Evolutionary conservation across 1,139 yeast genomes (phyloP).

Genomic region (Geotrichum candidum): DNA sequence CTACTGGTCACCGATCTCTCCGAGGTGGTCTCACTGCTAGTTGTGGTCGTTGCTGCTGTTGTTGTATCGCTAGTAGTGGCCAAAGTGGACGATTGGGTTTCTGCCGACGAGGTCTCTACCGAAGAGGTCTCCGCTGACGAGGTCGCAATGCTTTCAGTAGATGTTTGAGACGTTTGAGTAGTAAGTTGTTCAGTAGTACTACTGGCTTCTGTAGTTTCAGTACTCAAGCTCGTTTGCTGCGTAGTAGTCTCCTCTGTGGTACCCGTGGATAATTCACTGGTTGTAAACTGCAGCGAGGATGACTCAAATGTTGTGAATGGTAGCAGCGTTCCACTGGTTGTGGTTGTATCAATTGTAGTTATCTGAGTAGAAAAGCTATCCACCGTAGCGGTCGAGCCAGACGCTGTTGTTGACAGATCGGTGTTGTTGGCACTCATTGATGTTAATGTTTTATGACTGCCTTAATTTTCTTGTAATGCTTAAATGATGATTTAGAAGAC

Average conservation of each 20-base stretch:
- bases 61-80: not conserved
- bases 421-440: not conserved
- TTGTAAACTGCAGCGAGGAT: not conserved
- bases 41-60: not conserved
- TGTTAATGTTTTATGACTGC: not conserved
- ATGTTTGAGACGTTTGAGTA: not conserved
- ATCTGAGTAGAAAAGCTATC: not conserved
- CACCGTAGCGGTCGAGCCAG: not conserved
- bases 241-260: not conserved
- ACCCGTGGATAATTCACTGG: not conserved
- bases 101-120: not conserved
- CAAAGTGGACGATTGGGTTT: not conserved
- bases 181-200: not conserved
- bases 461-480: not conserved
- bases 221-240: not conserved
- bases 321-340: not conserved
- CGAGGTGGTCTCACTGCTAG: not conserved
- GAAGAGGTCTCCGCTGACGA: no score
- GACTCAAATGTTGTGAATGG: not conserved
- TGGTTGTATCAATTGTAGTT: not conserved
- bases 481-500: not conserved
- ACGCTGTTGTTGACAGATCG: not conserved
- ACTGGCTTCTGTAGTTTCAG: not conserved
- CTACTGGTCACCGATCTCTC: not conserved
- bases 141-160: not conserved